A percentile compares a stretch with the other conserved stretches of the same genome.
Conservation (phyloP, 129 eudicot genomes). For the Pulicaria dysenterica region DNA sequence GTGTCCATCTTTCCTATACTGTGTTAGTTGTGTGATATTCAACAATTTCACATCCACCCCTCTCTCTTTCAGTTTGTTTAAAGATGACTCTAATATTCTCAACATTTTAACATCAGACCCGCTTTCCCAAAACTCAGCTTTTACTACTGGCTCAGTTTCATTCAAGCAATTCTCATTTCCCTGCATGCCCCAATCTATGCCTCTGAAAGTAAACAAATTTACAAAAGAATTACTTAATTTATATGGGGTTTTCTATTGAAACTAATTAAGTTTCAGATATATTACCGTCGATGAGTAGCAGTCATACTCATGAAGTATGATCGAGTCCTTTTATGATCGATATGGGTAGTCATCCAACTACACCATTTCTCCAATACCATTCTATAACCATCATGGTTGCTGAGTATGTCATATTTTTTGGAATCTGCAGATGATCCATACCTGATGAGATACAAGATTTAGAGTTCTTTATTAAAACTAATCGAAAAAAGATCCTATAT, state of each 20-base stretch:
- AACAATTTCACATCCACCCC: conserved; percentile 42
- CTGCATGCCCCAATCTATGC: conserved; percentile 44
- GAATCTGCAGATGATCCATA: conserved; percentile 21
- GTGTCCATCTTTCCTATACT: conserved; percentile 51
- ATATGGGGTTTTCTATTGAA: not conserved
- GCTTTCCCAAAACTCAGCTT: conserved; percentile 47
- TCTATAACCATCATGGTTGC: conserved; percentile 49
- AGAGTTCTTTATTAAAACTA: not conserved
- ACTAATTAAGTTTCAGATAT: not conserved
- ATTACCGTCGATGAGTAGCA: conserved; percentile 46
- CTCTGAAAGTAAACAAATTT: conserved; percentile 15
- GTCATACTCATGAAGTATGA: conserved; percentile 74
- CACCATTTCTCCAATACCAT: conserved; percentile 72
- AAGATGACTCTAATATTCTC: conserved; percentile 36
- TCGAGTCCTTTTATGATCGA: conserved; percentile 54
- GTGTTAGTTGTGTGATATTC: conserved; percentile 51
- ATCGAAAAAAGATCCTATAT: not conserved
- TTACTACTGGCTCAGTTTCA: conserved; percentile 46
- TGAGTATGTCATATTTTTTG: conserved; percentile 33
- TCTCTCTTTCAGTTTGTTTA: conserved; percentile 27
- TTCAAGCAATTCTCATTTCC: conserved; percentile 35
- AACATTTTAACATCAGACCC: conserved; percentile 48
- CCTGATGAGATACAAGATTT: conserved; percentile 18
- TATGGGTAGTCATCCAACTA: conserved; percentile 53
- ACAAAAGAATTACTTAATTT: not conserved